Evolutionary conservation across 176 grass and related monocot genomes (phyloP).

Genomic region (Tuctoria greenei): DNA sequence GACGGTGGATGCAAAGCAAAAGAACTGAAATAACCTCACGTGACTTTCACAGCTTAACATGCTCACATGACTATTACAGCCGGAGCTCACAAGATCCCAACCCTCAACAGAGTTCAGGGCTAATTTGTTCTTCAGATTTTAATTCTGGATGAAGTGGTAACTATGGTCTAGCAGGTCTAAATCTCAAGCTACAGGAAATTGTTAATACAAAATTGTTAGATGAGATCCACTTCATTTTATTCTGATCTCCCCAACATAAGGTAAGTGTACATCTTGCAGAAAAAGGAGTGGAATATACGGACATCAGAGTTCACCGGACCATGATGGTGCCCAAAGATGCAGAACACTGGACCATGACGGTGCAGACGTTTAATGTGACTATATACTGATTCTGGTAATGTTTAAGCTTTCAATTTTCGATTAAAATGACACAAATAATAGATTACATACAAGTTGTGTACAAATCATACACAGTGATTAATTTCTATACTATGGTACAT

Average conservation of each 20-base stretch:
- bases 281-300: background rate
- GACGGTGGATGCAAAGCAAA: background rate
- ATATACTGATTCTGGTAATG: background rate
- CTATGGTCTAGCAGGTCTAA: background rate
- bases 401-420: background rate
- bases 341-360: background rate
- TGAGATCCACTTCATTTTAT: background rate
- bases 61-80: background rate
- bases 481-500: background rate
- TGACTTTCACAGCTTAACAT: background rate
- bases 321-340: background rate
- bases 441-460: background rate
- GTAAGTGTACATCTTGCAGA: background rate
- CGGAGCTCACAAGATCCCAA: background rate
- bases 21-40: background rate
- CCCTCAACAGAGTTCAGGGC: background rate
- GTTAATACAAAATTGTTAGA: background rate
- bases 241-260: background rate
- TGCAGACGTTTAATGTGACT: background rate
- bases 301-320: background rate
- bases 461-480: slow-evolving; percentile 12
- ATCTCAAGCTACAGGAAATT: background rate
- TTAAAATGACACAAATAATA: background rate
- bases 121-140: background rate
- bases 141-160: background rate